These are phyloP conservation scores for Fonsecaea multimorphosa DNA, from an alignment of 2,329 filamentous ascomycete genomes.

Conservation along the genomic window DNA sequence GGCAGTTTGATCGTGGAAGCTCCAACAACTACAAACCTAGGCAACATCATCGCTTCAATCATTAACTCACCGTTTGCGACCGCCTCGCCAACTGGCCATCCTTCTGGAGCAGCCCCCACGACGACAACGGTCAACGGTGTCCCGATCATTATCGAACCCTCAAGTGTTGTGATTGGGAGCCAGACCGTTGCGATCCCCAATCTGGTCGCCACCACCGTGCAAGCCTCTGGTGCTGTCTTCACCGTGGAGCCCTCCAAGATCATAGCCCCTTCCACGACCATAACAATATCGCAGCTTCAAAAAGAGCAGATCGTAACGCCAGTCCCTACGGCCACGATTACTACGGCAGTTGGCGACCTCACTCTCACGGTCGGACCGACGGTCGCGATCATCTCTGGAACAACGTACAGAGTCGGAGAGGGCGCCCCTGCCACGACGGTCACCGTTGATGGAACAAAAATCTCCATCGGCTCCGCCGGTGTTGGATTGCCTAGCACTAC, in stretches of 20 bases:
- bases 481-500: conserved; percentile 40
- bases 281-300: conserved; percentile 27
- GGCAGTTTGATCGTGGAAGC: conserved; percentile 16
- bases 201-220: conserved; percentile 25
- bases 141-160: conserved; percentile 33
- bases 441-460: conserved; percentile 37
- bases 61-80: conserved; percentile 35
- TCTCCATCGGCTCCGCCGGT: conserved; percentile 39
- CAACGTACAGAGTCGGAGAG: conserved; percentile 40
- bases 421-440: conserved; percentile 37
- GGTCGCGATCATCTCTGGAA: conserved; percentile 39
- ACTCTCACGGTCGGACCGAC: conserved; percentile 39
- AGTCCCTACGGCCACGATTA: conserved; percentile 21
- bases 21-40: conserved; percentile 25
- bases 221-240: conserved; percentile 33
- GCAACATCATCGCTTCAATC: conserved; percentile 37
- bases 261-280: conserved; percentile 32
- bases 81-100: conserved; percentile 4
- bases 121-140: conserved; percentile 34
- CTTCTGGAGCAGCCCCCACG: conserved; percentile 15
- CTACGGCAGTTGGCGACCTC: conserved; percentile 30
- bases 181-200: conserved; percentile 36
- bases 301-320: conserved; percentile 8
- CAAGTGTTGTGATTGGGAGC: conserved; percentile 36
- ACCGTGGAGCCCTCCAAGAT: conserved; percentile 34